Evolutionary conservation across 2,329 filamentous ascomycete genomes (phyloP), one percentile per base, ranked within the genome.

Genomic region (Hypoxylon rubiginosum): DNA sequence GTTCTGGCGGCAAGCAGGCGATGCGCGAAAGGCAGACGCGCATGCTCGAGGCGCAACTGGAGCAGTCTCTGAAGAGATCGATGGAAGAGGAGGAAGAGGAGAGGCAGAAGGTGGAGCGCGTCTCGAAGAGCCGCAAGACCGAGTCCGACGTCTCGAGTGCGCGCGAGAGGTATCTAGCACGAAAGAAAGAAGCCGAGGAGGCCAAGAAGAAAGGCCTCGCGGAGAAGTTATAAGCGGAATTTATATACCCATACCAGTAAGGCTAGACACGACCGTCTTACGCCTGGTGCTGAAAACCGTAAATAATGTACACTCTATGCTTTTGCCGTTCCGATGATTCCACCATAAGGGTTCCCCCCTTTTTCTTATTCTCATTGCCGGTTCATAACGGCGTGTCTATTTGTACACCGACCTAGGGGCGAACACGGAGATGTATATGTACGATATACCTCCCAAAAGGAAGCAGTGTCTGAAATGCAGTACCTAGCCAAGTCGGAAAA

Each of bases 1-100:
- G 82, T 6, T 76, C 79, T 13, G 84, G 85, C 3, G 84, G 85
- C 59, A 89, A 89, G 73, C 85, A 90, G 72, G 91, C 89, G 1
- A 89, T 90, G 83, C 84, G 92, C 32, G 91, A 94, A 76, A 83
- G 92, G 43, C 92, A 96, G 80, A 91, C 90, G 6, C 86, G 88
- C 62, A 92, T 95, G 91, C 82, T 96, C 67, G 92, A 92, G 72
- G 87, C 90, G 74, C 92, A 96, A 78, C 83, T 96, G 15, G 91
- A 91, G 73, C 86, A 91, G 74, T 85, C 89, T 36, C 84, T 90
- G 21, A 95, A 95, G 82, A 83, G 92, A 57, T 87, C 89, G 43
- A 82, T 91, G 10, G 90, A 93, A 66, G 87, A 90, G 66, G 91
- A 91, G 51, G 87, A 90, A 62, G 88, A 92, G 73, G 86, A 88